phyloP scores from a whole-genome alignment of 805 yeast genomes.

The Candida rishiriensis region DNA sequence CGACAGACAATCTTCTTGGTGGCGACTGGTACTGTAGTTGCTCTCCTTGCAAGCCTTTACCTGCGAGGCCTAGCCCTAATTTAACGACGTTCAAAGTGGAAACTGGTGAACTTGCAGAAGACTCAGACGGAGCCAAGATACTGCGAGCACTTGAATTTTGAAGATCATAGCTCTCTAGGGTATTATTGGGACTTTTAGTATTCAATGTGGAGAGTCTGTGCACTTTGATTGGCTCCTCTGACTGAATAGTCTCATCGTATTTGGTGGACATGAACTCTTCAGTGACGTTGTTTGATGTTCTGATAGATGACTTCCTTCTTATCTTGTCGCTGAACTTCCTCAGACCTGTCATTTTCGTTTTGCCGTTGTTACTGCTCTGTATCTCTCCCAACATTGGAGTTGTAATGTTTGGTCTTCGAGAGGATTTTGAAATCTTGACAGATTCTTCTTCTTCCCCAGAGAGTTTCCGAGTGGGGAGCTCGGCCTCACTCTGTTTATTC shows the following conservation, averaged over 20 bases:
- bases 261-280: slow-evolving; percentile 2
- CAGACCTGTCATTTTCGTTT: slow-evolving; percentile 9
- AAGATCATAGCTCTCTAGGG: not conserved
- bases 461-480: too few relatives aligned
- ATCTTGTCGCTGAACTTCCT: slow-evolving; percentile 12
- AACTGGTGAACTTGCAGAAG: slow-evolving; percentile 14
- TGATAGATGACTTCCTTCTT: slow-evolving; percentile 4
- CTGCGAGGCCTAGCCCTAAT: slow-evolving; percentile 29
- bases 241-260: slow-evolving; percentile 1
- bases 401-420: too few relatives aligned
- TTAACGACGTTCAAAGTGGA: slow-evolving; percentile 21
- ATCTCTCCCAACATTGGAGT: too few relatives aligned
- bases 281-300: not conserved
- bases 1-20: not conserved
- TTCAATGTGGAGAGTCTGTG: slow-evolving; percentile 6
- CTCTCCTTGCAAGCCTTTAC: slow-evolving; percentile 19
- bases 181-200: not conserved
- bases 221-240: slow-evolving; percentile 5
- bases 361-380: not conserved
- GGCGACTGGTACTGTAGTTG: slow-evolving; percentile 4
- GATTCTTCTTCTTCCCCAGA: too few relatives aligned
- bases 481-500: too few relatives aligned
- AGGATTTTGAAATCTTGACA: too few relatives aligned
- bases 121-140: not conserved
- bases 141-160: too few relatives aligned